phyloP scores from a whole-genome alignment of 352 stramenopile species.

The Globisporangium viniferum region DNA sequence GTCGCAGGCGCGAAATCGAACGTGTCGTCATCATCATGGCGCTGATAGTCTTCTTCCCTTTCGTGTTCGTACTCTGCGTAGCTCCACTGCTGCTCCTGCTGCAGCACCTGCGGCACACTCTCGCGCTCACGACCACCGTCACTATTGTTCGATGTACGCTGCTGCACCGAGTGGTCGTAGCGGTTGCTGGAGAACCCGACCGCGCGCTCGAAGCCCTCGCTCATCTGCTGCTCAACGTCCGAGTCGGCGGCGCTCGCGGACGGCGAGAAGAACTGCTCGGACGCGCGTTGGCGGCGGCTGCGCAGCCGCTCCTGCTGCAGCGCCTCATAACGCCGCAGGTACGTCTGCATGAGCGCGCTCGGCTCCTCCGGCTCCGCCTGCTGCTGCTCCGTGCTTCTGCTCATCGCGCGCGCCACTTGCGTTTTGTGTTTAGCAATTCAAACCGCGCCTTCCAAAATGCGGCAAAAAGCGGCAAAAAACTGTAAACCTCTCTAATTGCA shows the following conservation, averaged over 20 bases:
- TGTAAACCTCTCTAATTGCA: too few species aligned
- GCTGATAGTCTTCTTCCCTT: neutral
- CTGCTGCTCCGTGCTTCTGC: neutral
- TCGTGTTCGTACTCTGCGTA: neutral
- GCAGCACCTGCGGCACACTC: neutral
- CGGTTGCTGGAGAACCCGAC: slow-evolving; percentile 8
- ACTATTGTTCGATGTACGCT: neutral
- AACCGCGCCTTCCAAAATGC: slow-evolving; percentile 2
- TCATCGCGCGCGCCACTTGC: neutral
- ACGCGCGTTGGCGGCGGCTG: slow-evolving; percentile 21
- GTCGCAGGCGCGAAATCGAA: slow-evolving; percentile 36
- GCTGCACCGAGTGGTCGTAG: slow-evolving; percentile 6
- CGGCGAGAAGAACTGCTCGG: slow-evolving; percentile 15
- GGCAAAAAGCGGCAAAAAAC: neutral
- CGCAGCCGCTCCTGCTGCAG: slow-evolving; percentile 42
- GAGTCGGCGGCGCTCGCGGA: slow-evolving; percentile 4
- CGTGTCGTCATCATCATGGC: slow-evolving; percentile 14
- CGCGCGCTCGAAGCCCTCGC: slow-evolving; percentile 8
- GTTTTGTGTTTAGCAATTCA: slow-evolving; percentile 12
- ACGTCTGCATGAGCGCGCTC: slow-evolving; percentile 30
- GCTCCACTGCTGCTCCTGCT: slow-evolving; percentile 4
- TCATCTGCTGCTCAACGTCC: slow-evolving; percentile 5
- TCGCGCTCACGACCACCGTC: neutral
- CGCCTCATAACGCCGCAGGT: slow-evolving; percentile 47
- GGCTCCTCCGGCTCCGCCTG: neutral